These are phyloP conservation scores for Mrakia gelida DNA, from an alignment of 768 basidiomycete genomes.

Conservation along the genomic window DNA sequence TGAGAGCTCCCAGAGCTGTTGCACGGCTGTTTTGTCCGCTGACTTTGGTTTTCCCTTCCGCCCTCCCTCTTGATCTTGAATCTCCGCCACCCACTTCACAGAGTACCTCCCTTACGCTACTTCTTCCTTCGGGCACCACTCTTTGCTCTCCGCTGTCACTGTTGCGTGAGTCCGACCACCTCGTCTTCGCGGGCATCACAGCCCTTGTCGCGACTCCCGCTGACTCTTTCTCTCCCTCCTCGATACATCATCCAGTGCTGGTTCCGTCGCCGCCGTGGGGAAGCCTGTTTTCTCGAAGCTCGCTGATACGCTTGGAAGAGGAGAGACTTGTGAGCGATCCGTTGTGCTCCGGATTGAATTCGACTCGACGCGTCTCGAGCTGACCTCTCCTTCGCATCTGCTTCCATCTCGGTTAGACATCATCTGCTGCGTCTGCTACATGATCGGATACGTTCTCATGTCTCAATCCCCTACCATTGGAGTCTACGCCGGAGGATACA, in stretches of 20 bases:
- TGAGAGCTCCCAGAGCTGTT: too few relatives aligned
- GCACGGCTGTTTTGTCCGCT: too few relatives aligned
- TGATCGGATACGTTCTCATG: not conserved
- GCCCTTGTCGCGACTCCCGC: not conserved
- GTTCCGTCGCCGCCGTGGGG: not conserved
- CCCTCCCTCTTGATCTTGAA: too few relatives aligned
- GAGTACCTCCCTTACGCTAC: not conserved
- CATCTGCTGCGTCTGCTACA: not conserved
- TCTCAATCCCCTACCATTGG: not conserved
- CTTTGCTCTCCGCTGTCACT: not conserved
- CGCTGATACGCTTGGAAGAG: not conserved
- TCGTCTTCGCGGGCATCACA: too few relatives aligned
- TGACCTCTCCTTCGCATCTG: too few relatives aligned
- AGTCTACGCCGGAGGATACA: not conserved
- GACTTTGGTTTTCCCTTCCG: too few relatives aligned
- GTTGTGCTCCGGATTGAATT: too few relatives aligned
- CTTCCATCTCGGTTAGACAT: not conserved
- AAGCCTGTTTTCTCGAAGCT: not conserved
- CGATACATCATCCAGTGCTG: not conserved
- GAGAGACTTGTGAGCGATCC: not conserved
- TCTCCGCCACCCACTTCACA: too few relatives aligned
- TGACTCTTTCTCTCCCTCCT: not conserved
- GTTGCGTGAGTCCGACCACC: not conserved
- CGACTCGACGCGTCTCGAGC: too few relatives aligned
- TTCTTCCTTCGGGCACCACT: not conserved